Base-by-base conservation (phyloP, 1,284 basidiomycete species). In the Sporisorium graminicola region DNA sequence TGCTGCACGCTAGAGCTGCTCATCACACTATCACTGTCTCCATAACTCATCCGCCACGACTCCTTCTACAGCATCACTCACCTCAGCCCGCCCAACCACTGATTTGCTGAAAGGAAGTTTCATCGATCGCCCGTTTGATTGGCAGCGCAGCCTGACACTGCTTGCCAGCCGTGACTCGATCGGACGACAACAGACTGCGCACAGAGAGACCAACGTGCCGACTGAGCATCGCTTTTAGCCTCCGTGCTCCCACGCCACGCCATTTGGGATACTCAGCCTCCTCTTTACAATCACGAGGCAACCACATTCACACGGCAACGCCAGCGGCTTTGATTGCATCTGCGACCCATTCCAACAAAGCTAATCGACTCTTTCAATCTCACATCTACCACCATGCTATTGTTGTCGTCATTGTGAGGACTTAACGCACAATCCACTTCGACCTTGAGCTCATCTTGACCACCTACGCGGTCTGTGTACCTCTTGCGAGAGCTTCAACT, bases 121-220 rank as follows among this genome's bases (percentile, higher is more conserved):
- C 27, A 31, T 43, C 12, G 12, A 31, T 2, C n/a, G 26, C 40
- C 37, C 29, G 35, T 14, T 31, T 7, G 3, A 27, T 20, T 27
- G 1, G 20, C 29, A 42, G n/a, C 27, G 37, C 46, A 42, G 40
- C 24, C 16, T 20, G 31, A 44, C 12, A 22, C 43, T 22, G 29
- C 43, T 49, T n/a, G 5, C 26, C 47, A 31, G n/a, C 35, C 8
- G 26, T 20, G n/a, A 44, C 26, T 47, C 47, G 13, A 50, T 58
- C 57, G 57, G 57, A 50, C 57, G 47, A 42, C 47, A 58, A 58
- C 57, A 47, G 47, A 42, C 46, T 20, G 37, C 47, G 22, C 27
- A 29, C 8, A 29, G 27, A 18, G 3, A 31, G 26, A 26, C 27
- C 31, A 10, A 58, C 33, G 31, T 42, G 22, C 29, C 55, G 43